Base-by-base conservation (phyloP, 225 moss, liverwort and hornwort genomes). In the Physcomitrellopsis africana region DNA sequence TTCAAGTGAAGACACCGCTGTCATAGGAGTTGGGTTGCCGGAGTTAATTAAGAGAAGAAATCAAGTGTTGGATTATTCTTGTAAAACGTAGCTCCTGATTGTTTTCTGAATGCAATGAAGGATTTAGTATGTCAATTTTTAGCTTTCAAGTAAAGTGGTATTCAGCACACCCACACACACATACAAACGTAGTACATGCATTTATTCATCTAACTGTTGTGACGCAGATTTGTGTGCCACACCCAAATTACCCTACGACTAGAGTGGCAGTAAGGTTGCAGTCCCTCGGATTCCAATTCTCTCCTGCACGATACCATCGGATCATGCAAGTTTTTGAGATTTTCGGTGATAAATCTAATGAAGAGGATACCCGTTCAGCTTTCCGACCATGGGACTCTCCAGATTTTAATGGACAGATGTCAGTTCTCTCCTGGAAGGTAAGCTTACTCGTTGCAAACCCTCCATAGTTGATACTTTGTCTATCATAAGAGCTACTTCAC, bases 241-340 rank as follows among this genome's bases (percentile, higher is more conserved):
- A 96, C 81, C 89, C 89, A 20, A 81, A 84, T 20, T 94, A 86
- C 66, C 90, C 96, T 58, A 75, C 89, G 51, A 94, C 94, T 23
- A 82, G 96, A 60, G 88, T 94, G 55, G 92, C 94, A 43, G 62
- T 96, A 45, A 85, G 89, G 78, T 75, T 96, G 75, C 87, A 94
- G 56, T 89, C 91, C 49, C 77, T 96, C 79, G 94, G 86, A 56
- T 96, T 96, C 63, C 94, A 92, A 70, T 84, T 96, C 72, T 96
- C 96, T 65, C 96, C 96, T 66, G 92, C 96, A 66, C 85, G 96
- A 59, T 94, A 96, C 81, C 96, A 96, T 85, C 91, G 94, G 57
- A 92, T 96, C 27, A 90, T 96, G 92, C 86, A 91, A 91, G 91
- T 96, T 63, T 74, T 86, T 64, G 84, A 92, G 71, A 84, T 92